Evolutionary conservation across 2,329 filamentous ascomycete genomes (phyloP), one percentile per base, ranked within the genome.

Genomic region (Sporothrix pallida): DNA sequence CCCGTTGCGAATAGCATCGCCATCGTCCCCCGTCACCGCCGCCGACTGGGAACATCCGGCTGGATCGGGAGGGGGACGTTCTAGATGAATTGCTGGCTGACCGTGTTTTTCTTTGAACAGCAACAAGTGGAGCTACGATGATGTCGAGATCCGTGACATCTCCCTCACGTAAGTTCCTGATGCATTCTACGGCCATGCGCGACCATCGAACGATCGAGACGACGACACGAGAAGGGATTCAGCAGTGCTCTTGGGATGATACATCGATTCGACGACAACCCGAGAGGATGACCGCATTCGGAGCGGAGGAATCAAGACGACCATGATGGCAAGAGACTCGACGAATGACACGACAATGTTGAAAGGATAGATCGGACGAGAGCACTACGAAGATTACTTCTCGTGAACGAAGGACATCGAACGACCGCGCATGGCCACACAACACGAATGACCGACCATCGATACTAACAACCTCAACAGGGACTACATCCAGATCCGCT

Each of bases 131-230:
- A 86, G 87, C 87, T 99, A 98, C 88, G 96, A 96, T 85, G 93
- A 98, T 91, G 95, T 99, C 83, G 96, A 99, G 90, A 96, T 99
- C 87, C 92, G 95, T 86, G 96, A 99, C 86, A 98, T 99, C 88
- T 99, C 96, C 82, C 90, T 99, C 88, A 98, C 95, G 96, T 99
- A 97, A 88, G 93, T 77, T 77, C 75, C 76, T 50, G 62, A 6
- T 67, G 10, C 12, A 31, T 23, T 37, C 23, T 60, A 4, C 63
- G 17, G 71, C 52, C 50, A 52, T 71, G 70, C 74, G 73, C 75
- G 72, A 76, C 73, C 46, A 69, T 56, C 67, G 67, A 69, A 42
- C 48, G 17, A 42, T 42, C 26, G 31, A 52, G 20, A 44, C 31
- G 54, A 26, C 31, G 46, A 62, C 6, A 4, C 10, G 56, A 67